Conservation (phyloP, 176 grass and related monocot genomes). For the Poa pratensis region DNA sequence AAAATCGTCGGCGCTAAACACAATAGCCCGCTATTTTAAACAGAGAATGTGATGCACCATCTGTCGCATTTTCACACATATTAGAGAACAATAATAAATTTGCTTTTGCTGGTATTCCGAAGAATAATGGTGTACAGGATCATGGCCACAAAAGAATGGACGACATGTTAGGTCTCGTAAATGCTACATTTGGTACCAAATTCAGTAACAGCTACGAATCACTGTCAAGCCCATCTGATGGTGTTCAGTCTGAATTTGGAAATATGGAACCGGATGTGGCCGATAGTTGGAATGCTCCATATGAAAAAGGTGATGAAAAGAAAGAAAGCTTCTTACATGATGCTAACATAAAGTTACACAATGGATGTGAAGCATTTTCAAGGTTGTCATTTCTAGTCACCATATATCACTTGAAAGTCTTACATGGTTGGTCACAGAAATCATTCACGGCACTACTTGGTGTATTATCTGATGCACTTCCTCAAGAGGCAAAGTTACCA, state of each 20-base stretch:
- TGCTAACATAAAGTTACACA: neutral
- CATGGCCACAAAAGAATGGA: neutral
- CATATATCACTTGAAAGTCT: constrained; percentile 29
- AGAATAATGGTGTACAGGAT: neutral
- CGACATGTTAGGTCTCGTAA: constrained; percentile 1
- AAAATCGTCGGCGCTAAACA: too few relatives aligned
- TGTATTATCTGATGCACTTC: constrained; percentile 9
- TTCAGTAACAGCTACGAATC: neutral
- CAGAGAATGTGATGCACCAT: neutral
- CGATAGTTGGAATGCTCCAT: neutral
- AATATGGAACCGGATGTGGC: neutral
- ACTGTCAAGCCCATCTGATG: neutral
- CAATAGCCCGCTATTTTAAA: too few relatives aligned
- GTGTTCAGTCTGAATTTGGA: neutral
- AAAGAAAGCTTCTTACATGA: neutral
- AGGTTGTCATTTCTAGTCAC: constrained; percentile 10
- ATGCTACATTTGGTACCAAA: neutral
- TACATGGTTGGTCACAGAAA: constrained; percentile 29
- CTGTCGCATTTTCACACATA: neutral
- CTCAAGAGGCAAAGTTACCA: constrained; percentile 1
- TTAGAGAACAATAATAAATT: neutral
- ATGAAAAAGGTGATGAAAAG: neutral
- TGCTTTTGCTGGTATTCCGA: neutral
- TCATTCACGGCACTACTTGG: constrained; percentile 9
- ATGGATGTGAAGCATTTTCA: neutral